Evolutionary conservation across 352 stramenopile genomes (phyloP), one percentile per base, ranked within the genome.

Genomic region (Phytopythium sindhum): DNA sequence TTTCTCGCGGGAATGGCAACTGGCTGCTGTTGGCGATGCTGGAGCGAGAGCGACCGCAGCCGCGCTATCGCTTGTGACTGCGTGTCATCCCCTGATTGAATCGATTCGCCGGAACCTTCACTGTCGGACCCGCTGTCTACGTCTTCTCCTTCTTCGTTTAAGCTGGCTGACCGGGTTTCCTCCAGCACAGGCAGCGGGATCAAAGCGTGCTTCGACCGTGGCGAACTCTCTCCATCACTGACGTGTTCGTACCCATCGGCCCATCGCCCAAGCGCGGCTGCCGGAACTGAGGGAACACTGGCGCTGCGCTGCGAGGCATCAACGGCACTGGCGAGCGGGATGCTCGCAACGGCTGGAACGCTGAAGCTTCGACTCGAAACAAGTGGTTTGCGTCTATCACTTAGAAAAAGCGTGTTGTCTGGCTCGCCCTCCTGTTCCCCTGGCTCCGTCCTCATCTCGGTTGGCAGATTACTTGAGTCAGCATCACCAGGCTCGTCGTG

Each of bases 1-100:
- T 62, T 76, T 15, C 65, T 47, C 10, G 70, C 55, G 4, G 70
- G 70, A 17, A 70, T 52, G 41, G 57, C 45, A 17, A 58, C 41
- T 19, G 60, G 63, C 7, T 71, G 41, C 45, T 52, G 33, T 6
- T 57, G 44, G 12, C 56, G 33, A 33, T 70, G 58, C 39, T 57
- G 65, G 31, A 68, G 72, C 4, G 73, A 81, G 19, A 65, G 65
- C 23, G 71, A 69, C 33, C 74, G 65, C 9, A 45, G 28, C n/a
- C 61, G 59, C 14, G 48, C 23, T 7, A 29, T 52, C 15, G 31
- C 15, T 54, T 17, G 11, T 12, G n/a, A 19, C 21, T n/a, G 15
- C 17, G 26, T 39, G 9, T 42, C 17, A n/a, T 28, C 56, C 37
- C 23, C 39, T 4, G 55, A 61, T 51, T 31, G 19, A 37, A 33